Base-by-base conservation (phyloP, 306 rosid species). In the Quercus cerris region DNA sequence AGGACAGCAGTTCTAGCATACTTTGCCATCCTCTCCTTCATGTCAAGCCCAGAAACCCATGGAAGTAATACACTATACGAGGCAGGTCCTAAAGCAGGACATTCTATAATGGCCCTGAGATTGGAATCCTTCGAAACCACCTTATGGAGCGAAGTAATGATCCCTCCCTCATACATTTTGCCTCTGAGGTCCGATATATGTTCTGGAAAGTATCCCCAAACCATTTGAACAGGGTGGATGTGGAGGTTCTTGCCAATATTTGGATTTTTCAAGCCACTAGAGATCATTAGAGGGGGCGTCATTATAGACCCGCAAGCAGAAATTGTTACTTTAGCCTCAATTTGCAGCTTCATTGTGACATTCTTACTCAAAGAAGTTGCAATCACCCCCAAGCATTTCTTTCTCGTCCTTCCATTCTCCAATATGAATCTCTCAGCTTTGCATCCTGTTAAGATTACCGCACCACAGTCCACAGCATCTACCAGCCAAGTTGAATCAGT, bases 161-260 rank as follows among this genome's bases (percentile, higher is more conserved):
- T 90, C 75, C 98, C 98, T 49, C 98, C 98, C 75, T 91, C 95
- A 1, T 85, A 82, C 63, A 19, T 70, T 54, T 56, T 90, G 54
- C 98, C 97, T 18, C 74, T 79, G 0, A 94, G 82, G 67, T 87
- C 58, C 18, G 86, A 84, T 71, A 13, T 61, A 25, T 80, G 73
- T 73, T 94, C 94, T 0, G 98, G 98, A 69, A 94, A 87, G 85
- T 94, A 86, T 12, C 98, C 98, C 98, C 98, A 91, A 22, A 85
- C 85, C 58, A 91, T 49, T 72, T 71, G 87, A 75, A 84, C 89
- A 3, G 98, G 98, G 76, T 94, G 98, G 28, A 94, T 93, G 81
- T 90, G 98, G 66, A 94, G 97, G 81, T 94, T 90, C 49, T 14
- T 90, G 71, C 98, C 98, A 20, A 94, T 91, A 56, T 94, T 86